Base-by-base conservation (phyloP, 1,284 basidiomycete species). In the Cutaneotrichosporon cutaneum region DNA sequence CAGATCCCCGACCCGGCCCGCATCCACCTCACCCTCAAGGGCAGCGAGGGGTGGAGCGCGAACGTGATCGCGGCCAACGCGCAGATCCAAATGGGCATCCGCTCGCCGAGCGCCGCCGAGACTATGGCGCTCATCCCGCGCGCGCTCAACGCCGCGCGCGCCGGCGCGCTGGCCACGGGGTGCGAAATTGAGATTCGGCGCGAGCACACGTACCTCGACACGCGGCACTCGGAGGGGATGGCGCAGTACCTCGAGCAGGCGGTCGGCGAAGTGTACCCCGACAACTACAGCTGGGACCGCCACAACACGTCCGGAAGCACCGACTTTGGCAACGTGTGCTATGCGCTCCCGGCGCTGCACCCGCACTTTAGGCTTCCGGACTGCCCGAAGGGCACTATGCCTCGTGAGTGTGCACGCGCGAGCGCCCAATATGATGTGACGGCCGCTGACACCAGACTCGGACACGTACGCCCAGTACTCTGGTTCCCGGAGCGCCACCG, bases 81-180 rank as follows among this genome's bases (percentile, higher is more conserved):
- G 21, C 26, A 56, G 36, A 26, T 63, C 26, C 26, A 39, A 14
- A 11, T 54, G 59, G 73, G 74, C 56, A 65, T 78, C 22, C 73
- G 78, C 16, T 65, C 74, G 0, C 74, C 76, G 10, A 71, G 69
- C 2, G 67, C 67, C 4, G 42, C 64, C 2, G 70, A 68, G 48
- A 67, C 74, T 26, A 67, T 68, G 57, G 65, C 58, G 4, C 66
- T 77, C 2, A 63, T 64, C 9, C 59, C 59, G 2, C 67, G 76
- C 18, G 76, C 79, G 6, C 54, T 72, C 21, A 74, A 72, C 33
- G 79, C 77, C 62, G 73, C 79, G 60, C 70, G 78, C 64, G 70
- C 78, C 0, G 79, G 69, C 0, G 76, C 77, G 0, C 67, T 76
- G n/a, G 72, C 78, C 0, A 80, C 76, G 3, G 76, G 77, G 4